Conservation (phyloP, 2,329 filamentous ascomycete species). For the Paramyrothecium sp. region DNA sequence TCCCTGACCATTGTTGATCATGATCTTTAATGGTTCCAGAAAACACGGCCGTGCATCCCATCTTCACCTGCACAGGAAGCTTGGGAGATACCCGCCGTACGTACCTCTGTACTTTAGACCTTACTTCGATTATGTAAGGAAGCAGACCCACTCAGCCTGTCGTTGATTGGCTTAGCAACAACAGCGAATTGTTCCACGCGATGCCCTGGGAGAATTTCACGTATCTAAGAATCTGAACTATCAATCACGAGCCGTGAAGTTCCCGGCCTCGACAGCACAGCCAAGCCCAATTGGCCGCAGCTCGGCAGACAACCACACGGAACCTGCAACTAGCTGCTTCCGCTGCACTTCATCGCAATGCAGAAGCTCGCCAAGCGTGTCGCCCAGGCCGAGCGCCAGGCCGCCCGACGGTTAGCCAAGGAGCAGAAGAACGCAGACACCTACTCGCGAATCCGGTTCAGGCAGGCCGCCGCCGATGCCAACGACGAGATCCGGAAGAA, state of each 20-base stretch:
- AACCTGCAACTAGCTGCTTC: not conserved
- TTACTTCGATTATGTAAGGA: too few species aligned
- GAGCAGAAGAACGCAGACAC: slow-evolving; percentile 26
- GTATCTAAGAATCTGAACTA: slow-evolving; percentile 21
- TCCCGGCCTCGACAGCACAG: slow-evolving; percentile 18
- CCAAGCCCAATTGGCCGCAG: slow-evolving; percentile 19
- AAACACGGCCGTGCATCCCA: too few species aligned
- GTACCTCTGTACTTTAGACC: too few species aligned
- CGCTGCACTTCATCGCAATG: slow-evolving; percentile 44
- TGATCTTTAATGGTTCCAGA: too few species aligned
- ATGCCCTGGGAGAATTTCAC: slow-evolving; percentile 22
- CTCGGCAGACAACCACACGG: not conserved
- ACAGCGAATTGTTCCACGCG: too few species aligned
- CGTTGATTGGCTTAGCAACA: too few species aligned
- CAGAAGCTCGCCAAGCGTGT: slow-evolving; percentile 70
- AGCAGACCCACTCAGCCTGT: too few species aligned
- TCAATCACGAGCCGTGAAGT: slow-evolving; percentile 18
- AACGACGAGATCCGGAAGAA: slow-evolving; percentile 31
- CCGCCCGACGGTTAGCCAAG: slow-evolving; percentile 45
- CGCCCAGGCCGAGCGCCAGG: slow-evolving; percentile 65
- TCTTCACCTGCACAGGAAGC: too few species aligned
- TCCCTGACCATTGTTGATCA: too few species aligned
- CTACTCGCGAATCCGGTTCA: slow-evolving; percentile 25
- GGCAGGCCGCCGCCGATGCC: slow-evolving; percentile 26
- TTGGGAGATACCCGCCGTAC: too few species aligned